Evolutionary conservation across 305 asterid genomes (phyloP), one percentile per base, ranked within the genome.

Genomic region (Ajuga reptans): DNA sequence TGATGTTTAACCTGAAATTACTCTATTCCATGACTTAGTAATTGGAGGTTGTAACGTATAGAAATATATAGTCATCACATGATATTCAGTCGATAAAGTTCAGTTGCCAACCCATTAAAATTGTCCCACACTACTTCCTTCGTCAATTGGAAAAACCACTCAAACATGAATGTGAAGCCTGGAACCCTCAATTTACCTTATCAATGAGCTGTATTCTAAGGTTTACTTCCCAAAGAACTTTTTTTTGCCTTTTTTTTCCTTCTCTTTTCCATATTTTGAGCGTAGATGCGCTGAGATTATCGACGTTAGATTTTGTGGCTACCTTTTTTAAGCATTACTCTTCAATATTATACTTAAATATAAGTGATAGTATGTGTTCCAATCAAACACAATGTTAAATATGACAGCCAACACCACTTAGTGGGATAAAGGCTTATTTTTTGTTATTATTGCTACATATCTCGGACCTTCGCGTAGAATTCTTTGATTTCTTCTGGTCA

Each of bases 41-140:
- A n/a, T n/a, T n/a, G n/a, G n/a, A n/a, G n/a, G n/a, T n/a, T n/a
- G n/a, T n/a, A n/a, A n/a, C n/a, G n/a, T n/a, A n/a, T n/a, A n/a
- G n/a, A n/a, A n/a, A n/a, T n/a, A n/a, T n/a, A n/a, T n/a, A n/a
- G n/a, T n/a, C n/a, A n/a, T n/a, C n/a, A n/a, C n/a, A n/a, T n/a
- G n/a, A n/a, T n/a, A n/a, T n/a, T n/a, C n/a, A n/a, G n/a, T n/a
- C n/a, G n/a, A n/a, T 45, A 34, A 12, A 3, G 9, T 57, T 45
- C 45, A 1, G 37, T 14, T 7, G 27, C 15, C 43, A 14, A 36
- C 17, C 45, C 55, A 61, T 62, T 61, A 50, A 29, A 17, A 27
- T 27, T 72, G 49, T 55, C 66, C 24, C 21, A 55, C 71, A 66
- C 42, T 52, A 66, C 42, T 62, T 42, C 17, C 49, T n/a, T n/a